A percentile compares a stretch with the other conserved stretches of the same genome.
Conservation (phyloP, 164 flowering plant genomes). For the Stephania cephalantha region DNA sequence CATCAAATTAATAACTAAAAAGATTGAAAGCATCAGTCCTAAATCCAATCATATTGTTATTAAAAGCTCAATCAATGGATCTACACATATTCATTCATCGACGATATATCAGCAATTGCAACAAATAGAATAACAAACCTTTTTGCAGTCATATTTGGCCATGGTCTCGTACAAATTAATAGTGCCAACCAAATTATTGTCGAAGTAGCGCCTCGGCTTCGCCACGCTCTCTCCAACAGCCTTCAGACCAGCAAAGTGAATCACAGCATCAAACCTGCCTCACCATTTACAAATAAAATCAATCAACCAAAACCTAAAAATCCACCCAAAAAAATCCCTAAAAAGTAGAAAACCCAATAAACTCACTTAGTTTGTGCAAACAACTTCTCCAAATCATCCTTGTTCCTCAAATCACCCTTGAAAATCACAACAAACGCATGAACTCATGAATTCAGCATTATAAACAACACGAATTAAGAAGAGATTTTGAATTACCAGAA, state of each 20-base stretch:
- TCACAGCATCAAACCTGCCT: constrained; percentile 84
- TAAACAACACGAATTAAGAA: background rate
- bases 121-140: constrained; percentile 32
- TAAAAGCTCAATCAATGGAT: no score
- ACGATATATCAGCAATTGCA: no score
- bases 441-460: background rate
- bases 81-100: no score
- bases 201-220: constrained; percentile 63
- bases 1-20: no score
- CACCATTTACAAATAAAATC: constrained; percentile 1
- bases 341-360: background rate
- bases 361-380: constrained; percentile 61
- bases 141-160: constrained; percentile 79
- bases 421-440: constrained; percentile 17
- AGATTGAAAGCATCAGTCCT: no score
- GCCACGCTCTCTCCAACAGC: constrained; percentile 96
- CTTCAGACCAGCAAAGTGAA: constrained; percentile 94
- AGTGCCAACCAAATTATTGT: constrained; percentile 83
- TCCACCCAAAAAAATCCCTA: background rate
- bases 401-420: constrained; percentile 78
- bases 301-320: background rate
- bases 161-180: constrained; percentile 66
- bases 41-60: no score
- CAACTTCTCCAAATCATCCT: constrained; percentile 71
- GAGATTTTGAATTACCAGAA: constrained; percentile 16